Conservation (phyloP, 306 rosid genomes). For the Purshia tridentata region DNA sequence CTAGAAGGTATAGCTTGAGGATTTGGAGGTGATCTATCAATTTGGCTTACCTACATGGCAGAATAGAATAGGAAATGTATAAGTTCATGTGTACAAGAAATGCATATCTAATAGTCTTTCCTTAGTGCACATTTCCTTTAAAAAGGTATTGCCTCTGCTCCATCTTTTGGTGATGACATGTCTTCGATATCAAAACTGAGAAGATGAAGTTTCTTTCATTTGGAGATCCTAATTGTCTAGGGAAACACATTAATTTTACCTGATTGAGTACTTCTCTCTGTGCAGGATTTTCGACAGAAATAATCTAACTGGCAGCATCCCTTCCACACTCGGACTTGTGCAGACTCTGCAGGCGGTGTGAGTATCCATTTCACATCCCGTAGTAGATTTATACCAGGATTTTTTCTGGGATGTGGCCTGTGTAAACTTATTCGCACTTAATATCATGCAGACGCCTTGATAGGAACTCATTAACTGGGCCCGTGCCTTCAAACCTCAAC, state of each 20-base stretch:
- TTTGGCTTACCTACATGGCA: background rate
- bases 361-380: slow-evolving; percentile 43
- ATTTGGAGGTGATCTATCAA: background rate
- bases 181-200: background rate
- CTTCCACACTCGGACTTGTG: slow-evolving; percentile 56
- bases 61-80: background rate
- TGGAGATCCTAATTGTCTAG: background rate
- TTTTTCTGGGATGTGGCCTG: background rate
- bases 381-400: slow-evolving; percentile 8
- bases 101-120: background rate
- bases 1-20: background rate
- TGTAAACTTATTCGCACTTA: background rate
- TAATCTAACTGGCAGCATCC: slow-evolving; percentile 50
- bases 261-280: slow-evolving; percentile 1
- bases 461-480: slow-evolving; percentile 35
- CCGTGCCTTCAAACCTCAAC: slow-evolving; percentile 47
- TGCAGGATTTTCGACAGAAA: slow-evolving; percentile 67
- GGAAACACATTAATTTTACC: background rate
- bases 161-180: background rate
- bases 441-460: slow-evolving; percentile 56
- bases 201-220: background rate
- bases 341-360: slow-evolving; percentile 51
- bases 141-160: background rate
- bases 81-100: background rate
- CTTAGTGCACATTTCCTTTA: background rate